Percentiles rank a stretch among this genome's conserved stretches.
Evolutionary conservation across 1,284 basidiomycete species (phyloP).

Genomic region (Malassezia obtusa): DNA sequence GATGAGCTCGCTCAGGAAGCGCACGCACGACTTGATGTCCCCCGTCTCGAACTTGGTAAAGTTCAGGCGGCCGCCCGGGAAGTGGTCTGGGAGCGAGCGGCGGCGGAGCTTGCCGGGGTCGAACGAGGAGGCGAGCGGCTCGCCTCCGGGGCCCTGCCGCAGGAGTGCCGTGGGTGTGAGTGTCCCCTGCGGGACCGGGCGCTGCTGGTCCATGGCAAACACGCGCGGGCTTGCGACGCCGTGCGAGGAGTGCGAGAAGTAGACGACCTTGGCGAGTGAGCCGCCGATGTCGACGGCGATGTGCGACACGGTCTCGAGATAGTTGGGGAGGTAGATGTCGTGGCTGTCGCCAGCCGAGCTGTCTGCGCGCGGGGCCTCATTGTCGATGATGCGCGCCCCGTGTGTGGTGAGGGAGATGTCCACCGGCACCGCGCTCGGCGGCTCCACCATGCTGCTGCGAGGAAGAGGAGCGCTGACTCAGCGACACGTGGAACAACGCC

Average conservation of each 20-base stretch:
- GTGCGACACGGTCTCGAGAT: conserved; percentile 44
- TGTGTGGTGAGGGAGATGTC: conserved; percentile 13
- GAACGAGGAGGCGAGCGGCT: conserved; percentile 10
- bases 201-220: neutral
- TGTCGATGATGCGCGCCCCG: conserved; percentile 16
- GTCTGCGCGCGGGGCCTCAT: neutral
- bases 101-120: conserved; percentile 13
- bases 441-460: neutral
- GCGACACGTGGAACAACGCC: conserved; percentile 5
- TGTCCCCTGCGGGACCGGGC: neutral
- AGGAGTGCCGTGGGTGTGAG: neutral
- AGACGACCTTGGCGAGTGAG: conserved; percentile 94
- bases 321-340: conserved; percentile 47
- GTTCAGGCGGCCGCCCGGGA: conserved; percentile 83
- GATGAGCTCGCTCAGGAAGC: conserved; percentile 80
- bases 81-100: conserved; percentile 32
- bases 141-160: conserved; percentile 1
- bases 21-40: conserved; percentile 68
- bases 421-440: conserved; percentile 14
- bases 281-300: conserved; percentile 61
- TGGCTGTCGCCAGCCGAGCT: conserved; percentile 22
- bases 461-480: conserved; percentile 3
- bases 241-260: conserved; percentile 60
- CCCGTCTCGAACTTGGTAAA: conserved; percentile 95
- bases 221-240: neutral